phyloP scores from a whole-genome alignment of 2,329 filamentous ascomycete genomes.

The Aspergillus puulaauensis region DNA sequence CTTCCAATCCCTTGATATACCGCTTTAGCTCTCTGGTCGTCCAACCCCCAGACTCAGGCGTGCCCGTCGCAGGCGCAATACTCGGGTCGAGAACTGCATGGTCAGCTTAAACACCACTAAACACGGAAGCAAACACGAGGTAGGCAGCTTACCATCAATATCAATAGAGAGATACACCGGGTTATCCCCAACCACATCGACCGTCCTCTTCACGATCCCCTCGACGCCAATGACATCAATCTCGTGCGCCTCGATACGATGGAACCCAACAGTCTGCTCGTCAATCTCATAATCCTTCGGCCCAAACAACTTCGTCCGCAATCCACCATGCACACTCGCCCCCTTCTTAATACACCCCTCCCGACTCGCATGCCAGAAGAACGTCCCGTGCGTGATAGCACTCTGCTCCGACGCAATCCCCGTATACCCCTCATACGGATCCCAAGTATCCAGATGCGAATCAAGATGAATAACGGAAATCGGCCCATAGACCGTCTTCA shows the following conservation, averaged over 20 bases:
- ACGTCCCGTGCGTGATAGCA: slow-evolving; percentile 27
- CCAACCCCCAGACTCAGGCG: slow-evolving; percentile 24
- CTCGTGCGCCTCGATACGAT: slow-evolving; percentile 24
- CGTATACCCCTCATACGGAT: slow-evolving; percentile 24
- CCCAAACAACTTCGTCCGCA: slow-evolving; percentile 25
- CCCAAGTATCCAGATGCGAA: slow-evolving; percentile 30
- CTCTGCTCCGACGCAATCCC: slow-evolving; percentile 22
- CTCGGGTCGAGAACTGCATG: slow-evolving; percentile 27
- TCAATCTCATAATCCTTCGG: slow-evolving; percentile 26
- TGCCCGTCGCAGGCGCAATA: slow-evolving; percentile 34
- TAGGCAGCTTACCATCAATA: slow-evolving; percentile 24
- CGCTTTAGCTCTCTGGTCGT: slow-evolving; percentile 21
- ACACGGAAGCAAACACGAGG: neutral
- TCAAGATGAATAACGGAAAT: slow-evolving; percentile 30
- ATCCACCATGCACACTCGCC: slow-evolving; percentile 24
- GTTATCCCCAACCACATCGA: slow-evolving; percentile 16
- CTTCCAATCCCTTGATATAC: slow-evolving; percentile 19
- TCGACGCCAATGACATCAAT: slow-evolving; percentile 26
- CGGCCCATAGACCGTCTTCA: slow-evolving; percentile 23
- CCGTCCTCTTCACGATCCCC: slow-evolving; percentile 20
- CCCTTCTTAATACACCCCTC: slow-evolving; percentile 26
- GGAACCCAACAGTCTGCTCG: slow-evolving; percentile 20
- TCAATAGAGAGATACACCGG: slow-evolving; percentile 34
- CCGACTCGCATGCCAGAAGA: slow-evolving; percentile 26
- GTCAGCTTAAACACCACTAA: neutral